A percentile compares a stretch with the other conserved stretches of the same genome.
phyloP scores from a whole-genome alignment of 2,329 filamentous ascomycete genomes.

The Microascus cirrosus region DNA sequence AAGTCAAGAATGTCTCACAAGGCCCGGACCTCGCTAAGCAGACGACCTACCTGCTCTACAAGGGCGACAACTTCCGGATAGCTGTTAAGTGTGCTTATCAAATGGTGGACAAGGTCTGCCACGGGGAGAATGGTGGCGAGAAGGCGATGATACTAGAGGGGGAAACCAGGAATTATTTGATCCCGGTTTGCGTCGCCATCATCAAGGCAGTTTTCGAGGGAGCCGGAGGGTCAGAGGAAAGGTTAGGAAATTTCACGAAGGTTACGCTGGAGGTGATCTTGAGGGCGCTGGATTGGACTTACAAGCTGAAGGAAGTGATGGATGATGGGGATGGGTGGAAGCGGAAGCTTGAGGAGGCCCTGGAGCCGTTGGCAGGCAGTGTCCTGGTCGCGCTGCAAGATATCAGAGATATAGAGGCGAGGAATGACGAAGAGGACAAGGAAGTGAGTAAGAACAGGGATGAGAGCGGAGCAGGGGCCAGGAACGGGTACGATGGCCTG shows the following conservation, averaged over 20 bases:
- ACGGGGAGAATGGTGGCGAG: background rate
- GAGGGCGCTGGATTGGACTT: background rate
- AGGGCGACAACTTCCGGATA: background rate
- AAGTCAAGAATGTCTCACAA: background rate
- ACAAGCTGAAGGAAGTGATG: background rate
- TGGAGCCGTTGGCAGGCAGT: background rate
- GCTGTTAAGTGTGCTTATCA: conserved; percentile 1
- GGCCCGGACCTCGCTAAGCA: background rate
- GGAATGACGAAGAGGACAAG: background rate
- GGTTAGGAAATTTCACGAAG: background rate
- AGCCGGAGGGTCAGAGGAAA: background rate
- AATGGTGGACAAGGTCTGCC: background rate
- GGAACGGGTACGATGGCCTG: too few relatives aligned
- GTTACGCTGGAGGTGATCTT: background rate
- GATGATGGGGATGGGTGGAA: background rate
- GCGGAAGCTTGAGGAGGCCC: background rate
- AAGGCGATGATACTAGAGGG: background rate
- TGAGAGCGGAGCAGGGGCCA: too few relatives aligned
- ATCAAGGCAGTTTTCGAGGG: conserved; percentile 1
- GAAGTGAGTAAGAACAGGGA: background rate
- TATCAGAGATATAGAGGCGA: background rate
- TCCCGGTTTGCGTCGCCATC: conserved; percentile 4
- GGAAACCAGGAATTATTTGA: conserved; percentile 1
- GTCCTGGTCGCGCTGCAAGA: background rate
- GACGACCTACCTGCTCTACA: background rate